Evolutionary conservation across 1,284 basidiomycete genomes (phyloP).

Genomic region (Cerioporus squamosus): DNA sequence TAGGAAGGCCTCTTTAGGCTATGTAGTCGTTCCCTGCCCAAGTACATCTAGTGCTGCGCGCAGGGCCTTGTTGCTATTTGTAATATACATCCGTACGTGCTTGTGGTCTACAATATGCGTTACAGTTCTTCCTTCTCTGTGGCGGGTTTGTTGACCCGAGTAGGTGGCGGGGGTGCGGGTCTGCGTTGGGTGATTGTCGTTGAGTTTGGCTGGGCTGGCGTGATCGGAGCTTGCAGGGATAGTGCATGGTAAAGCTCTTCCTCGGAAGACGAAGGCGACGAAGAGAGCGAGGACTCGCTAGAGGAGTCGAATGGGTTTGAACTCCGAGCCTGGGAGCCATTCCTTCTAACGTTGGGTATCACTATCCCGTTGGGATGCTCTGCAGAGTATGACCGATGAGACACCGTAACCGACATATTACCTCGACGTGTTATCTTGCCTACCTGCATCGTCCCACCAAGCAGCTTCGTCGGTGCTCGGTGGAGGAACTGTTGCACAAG

Average conservation of each 20-base stretch:
- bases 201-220: slow-evolving; percentile 32
- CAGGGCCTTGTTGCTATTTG: background rate
- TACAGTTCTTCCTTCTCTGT: slow-evolving; percentile 12
- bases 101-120: slow-evolving; percentile 1
- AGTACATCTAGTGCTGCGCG: background rate
- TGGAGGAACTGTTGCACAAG: slow-evolving; percentile 59
- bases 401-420: too few species aligned
- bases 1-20: background rate
- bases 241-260: slow-evolving; percentile 76
- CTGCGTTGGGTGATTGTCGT: slow-evolving; percentile 32
- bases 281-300: slow-evolving; percentile 61
- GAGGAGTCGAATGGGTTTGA: slow-evolving; percentile 76
- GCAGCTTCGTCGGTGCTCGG: slow-evolving; percentile 75
- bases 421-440: slow-evolving; percentile 19
- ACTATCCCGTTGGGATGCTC: slow-evolving; percentile 70
- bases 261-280: slow-evolving; percentile 80
- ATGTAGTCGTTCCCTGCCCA: background rate
- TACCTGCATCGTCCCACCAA: slow-evolving; percentile 81
- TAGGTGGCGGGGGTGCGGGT: slow-evolving; percentile 40
- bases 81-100: slow-evolving; percentile 17
- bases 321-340: slow-evolving; percentile 37
- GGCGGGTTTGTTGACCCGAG: slow-evolving; percentile 26
- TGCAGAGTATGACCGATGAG: slow-evolving; percentile 29
- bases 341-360: slow-evolving; percentile 45
- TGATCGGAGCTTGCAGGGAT: slow-evolving; percentile 60